Percentiles rank a stretch among this genome's conserved stretches.
phyloP scores from a whole-genome alignment of 2,329 filamentous ascomycete genomes.

The Cryphonectria japonica region DNA sequence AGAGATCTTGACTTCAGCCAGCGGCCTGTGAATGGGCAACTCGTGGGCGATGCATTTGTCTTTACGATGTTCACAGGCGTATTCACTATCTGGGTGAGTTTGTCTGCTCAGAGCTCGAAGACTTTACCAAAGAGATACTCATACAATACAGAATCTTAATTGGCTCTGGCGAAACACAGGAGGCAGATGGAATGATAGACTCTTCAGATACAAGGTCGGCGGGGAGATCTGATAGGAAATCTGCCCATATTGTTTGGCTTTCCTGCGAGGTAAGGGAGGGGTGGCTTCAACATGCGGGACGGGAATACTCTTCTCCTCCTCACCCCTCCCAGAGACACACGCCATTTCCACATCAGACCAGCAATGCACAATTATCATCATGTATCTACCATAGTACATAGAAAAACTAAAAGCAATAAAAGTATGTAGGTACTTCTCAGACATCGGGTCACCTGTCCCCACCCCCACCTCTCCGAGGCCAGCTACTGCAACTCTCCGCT shows the following conservation, averaged over 20 bases:
- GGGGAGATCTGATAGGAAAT: constrained; percentile 32
- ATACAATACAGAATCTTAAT: constrained; percentile 23
- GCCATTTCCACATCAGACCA: not conserved
- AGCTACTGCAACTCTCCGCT: constrained; percentile 4
- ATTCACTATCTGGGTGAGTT: constrained; percentile 35
- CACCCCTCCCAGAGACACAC: not conserved
- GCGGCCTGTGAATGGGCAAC: constrained; percentile 35
- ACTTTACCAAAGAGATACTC: not conserved
- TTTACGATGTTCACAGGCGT: constrained; percentile 37
- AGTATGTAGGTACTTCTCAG: not conserved
- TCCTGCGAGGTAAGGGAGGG: not conserved
- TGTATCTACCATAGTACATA: no score
- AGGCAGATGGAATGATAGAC: constrained; percentile 32
- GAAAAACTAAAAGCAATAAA: not conserved
- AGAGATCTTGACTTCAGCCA: constrained; percentile 31
- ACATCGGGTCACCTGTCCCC: constrained; percentile 24
- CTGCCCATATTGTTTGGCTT: not conserved
- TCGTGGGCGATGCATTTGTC: constrained; percentile 34
- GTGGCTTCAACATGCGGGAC: not conserved
- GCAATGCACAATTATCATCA: not conserved
- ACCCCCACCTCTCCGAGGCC: constrained; percentile 30
- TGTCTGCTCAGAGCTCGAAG: constrained; percentile 1
- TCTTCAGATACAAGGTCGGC: constrained; percentile 34
- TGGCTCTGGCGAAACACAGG: constrained; percentile 35
- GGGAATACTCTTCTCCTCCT: not conserved